Evolutionary conservation across 495 filamentous ascomycete genomes (phyloP).

Genomic region (Aspergillus saccharolyticus): DNA sequence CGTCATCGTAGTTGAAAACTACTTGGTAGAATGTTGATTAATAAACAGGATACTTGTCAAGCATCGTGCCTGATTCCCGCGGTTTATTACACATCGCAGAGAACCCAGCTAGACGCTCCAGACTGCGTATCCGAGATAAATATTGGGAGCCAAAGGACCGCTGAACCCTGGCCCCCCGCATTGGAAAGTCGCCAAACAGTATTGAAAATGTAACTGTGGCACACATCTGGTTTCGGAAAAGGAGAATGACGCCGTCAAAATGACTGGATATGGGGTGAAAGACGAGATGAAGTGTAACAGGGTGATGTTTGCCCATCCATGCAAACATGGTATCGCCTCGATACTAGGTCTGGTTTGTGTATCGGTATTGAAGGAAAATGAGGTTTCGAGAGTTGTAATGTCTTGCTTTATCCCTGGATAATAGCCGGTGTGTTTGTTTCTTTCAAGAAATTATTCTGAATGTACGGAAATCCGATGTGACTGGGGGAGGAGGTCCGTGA

Average conservation of each 20-base stretch:
- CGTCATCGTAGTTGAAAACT: neutral
- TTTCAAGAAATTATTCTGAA: slow-evolving; percentile 38
- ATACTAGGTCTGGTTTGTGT: neutral
- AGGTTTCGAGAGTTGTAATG: too few relatives aligned
- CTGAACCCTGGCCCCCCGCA: neutral
- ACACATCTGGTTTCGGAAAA: neutral
- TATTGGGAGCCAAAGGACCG: neutral
- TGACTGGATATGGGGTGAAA: neutral
- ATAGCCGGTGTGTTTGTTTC: slow-evolving; percentile 43
- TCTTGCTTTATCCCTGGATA: slow-evolving; percentile 39
- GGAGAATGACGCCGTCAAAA: neutral
- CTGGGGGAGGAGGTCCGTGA: slow-evolving; percentile 34
- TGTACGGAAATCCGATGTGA: slow-evolving; percentile 36
- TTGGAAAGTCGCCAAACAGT: neutral
- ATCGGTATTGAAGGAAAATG: neutral
- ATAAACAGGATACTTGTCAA: slow-evolving; percentile 4
- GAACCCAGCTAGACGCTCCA: slow-evolving; percentile 10
- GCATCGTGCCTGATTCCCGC: slow-evolving; percentile 19
- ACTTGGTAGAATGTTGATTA: slow-evolving; percentile 1
- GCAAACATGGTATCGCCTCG: neutral
- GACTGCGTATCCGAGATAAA: neutral
- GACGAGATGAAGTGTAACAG: neutral
- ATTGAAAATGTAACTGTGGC: neutral
- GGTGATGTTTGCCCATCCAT: neutral
- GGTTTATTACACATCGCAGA: slow-evolving; percentile 46